phyloP scores from a whole-genome alignment of 73 alveolate genomes.

The Paramecium biaurelia region DNA sequence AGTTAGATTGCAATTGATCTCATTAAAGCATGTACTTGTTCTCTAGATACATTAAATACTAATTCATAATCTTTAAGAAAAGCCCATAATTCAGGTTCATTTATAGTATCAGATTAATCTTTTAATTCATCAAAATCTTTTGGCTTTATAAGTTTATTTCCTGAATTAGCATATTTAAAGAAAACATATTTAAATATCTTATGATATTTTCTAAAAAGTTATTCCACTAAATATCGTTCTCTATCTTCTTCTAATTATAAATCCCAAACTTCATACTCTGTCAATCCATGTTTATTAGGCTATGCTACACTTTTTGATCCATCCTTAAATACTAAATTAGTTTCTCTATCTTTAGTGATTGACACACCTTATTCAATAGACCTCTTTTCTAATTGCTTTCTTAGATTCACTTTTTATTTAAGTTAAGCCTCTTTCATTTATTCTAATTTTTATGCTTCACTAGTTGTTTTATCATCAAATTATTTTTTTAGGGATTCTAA shows the following conservation, averaged over 20 bases:
- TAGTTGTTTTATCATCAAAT: constrained; percentile 64
- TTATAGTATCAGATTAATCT: constrained; percentile 69
- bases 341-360: constrained; percentile 57
- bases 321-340: constrained; percentile 62
- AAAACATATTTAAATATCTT: constrained; percentile 72
- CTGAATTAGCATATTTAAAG: constrained; percentile 75
- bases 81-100: constrained; percentile 73
- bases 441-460: constrained; percentile 43
- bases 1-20: constrained; percentile 35
- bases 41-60: constrained; percentile 64
- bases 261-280: constrained; percentile 62
- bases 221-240: constrained; percentile 70
- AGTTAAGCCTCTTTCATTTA: constrained; percentile 51
- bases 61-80: constrained; percentile 74
- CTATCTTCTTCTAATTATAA: constrained; percentile 78
- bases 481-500: constrained; percentile 51
- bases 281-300: constrained; percentile 56
- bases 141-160: constrained; percentile 66
- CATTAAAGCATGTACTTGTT: constrained; percentile 63
- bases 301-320: constrained; percentile 55
- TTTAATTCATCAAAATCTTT: constrained; percentile 67
- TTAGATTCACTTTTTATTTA: constrained; percentile 45
- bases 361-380: constrained; percentile 64
- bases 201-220: constrained; percentile 69
- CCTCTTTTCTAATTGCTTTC: constrained; percentile 73